Percentiles rank a stretch among this genome's conserved stretches.
These are phyloP conservation scores for Rheum nobile DNA, from an alignment of 148 eudicot genomes.

Conservation along the genomic window DNA sequence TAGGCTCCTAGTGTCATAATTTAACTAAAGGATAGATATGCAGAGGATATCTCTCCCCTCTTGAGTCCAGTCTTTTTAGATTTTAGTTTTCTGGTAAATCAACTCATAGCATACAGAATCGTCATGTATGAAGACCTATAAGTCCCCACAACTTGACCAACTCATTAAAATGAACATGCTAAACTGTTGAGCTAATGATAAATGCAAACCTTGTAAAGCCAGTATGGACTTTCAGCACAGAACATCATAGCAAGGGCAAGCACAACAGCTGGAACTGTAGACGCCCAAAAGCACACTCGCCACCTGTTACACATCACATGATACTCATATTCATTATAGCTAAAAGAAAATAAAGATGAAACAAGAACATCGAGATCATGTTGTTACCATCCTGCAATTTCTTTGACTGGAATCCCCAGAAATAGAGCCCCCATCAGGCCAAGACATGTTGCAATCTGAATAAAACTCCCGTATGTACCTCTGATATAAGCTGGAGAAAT, in stretches of 20 bases:
- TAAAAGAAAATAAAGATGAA: slow-evolving; percentile 2
- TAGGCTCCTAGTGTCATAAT: not conserved
- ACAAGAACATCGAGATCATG: not conserved
- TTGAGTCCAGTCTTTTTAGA: not conserved
- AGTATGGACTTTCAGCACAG: slow-evolving; percentile 89
- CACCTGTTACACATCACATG: slow-evolving; percentile 43
- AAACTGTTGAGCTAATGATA: not conserved
- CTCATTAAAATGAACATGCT: not conserved
- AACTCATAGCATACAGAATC: not conserved
- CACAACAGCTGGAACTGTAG: slow-evolving; percentile 63
- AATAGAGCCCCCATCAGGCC: slow-evolving; percentile 65
- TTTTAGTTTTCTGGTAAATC: not conserved
- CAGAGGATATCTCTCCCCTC: not conserved
- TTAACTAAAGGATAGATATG: not conserved
- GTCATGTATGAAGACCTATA: not conserved
- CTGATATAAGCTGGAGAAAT: slow-evolving; percentile 88
- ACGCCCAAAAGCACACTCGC: slow-evolving; percentile 90
- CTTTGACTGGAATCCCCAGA: slow-evolving; percentile 78
- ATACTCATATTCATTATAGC: not conserved
- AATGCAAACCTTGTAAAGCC: slow-evolving; percentile 87
- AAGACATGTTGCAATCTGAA: slow-evolving; percentile 87
- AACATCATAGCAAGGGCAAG: slow-evolving; percentile 73
- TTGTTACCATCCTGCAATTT: slow-evolving; percentile 55
- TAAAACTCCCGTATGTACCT: slow-evolving; percentile 97
- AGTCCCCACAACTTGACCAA: not conserved